phyloP scores from a whole-genome alignment of 345 rosid genomes.

The Boechera divaricarpa region DNA sequence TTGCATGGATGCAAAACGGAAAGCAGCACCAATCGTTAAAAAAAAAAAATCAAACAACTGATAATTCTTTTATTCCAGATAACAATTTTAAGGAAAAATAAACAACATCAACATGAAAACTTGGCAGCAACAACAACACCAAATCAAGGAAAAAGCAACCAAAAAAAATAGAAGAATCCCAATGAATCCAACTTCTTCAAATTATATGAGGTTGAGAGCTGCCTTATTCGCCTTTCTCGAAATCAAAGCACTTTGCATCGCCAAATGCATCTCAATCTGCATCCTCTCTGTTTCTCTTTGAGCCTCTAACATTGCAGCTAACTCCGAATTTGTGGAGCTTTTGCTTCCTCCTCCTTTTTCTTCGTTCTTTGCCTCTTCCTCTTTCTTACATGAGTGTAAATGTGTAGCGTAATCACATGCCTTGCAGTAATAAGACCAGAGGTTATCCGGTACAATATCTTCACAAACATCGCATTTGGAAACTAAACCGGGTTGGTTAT shows the following conservation, averaged over 20 bases:
- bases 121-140: no score
- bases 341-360: conserved; percentile 23
- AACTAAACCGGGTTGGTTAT: conserved; percentile 11
- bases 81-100: not conserved
- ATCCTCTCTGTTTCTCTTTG: conserved; percentile 32
- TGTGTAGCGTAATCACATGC: conserved; percentile 37
- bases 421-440: conserved; percentile 30
- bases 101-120: not conserved
- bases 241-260: conserved; percentile 21
- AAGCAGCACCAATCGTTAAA: no score
- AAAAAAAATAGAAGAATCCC: not conserved
- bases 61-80: not conserved
- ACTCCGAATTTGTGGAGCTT: conserved; percentile 25
- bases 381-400: conserved; percentile 30
- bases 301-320: conserved; percentile 38
- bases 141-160: not conserved
- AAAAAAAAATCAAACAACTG: not conserved
- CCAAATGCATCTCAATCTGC: conserved; percentile 23
- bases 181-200: not conserved
- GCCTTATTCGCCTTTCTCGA: conserved; percentile 13
- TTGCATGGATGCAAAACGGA: not conserved
- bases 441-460: conserved; percentile 32
- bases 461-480: conserved; percentile 26
- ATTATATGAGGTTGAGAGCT: conserved; percentile 7
- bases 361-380: conserved; percentile 3